Evolutionary conservation across 495 filamentous ascomycete genomes (phyloP).

Genomic region (Penicillium angulare): DNA sequence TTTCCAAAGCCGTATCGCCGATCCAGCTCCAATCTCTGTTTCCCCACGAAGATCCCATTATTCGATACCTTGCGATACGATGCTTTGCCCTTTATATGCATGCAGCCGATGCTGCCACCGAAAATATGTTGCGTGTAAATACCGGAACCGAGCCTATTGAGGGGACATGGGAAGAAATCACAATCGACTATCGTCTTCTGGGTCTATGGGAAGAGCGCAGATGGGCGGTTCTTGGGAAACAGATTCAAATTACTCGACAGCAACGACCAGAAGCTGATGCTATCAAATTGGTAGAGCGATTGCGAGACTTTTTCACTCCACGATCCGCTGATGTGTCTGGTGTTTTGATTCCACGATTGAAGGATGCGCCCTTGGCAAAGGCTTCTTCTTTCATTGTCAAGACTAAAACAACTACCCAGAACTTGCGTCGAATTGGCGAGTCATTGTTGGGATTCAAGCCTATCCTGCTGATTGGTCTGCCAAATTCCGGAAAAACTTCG

Average conservation of each 20-base stretch:
- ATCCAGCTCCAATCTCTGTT: constrained; percentile 67
- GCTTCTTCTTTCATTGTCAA: constrained; percentile 56
- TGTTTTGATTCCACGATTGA: constrained; percentile 65
- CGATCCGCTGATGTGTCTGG: constrained; percentile 56
- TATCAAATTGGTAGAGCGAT: constrained; percentile 32
- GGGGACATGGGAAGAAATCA: constrained; percentile 71
- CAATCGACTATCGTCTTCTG: constrained; percentile 82
- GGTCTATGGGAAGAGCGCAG: constrained; percentile 71
- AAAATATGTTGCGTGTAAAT: constrained; percentile 65
- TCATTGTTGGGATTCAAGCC: constrained; percentile 64
- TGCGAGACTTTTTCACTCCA: constrained; percentile 44
- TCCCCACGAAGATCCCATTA: constrained; percentile 53
- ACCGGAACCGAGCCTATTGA: constrained; percentile 58
- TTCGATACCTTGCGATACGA: constrained; percentile 79
- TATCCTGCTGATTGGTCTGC: constrained; percentile 75
- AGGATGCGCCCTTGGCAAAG: constrained; percentile 39
- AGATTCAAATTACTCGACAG: constrained; percentile 18
- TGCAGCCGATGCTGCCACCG: constrained; percentile 74
- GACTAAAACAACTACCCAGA: constrained; percentile 67
- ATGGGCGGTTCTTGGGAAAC: constrained; percentile 35
- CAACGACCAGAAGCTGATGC: constrained; percentile 20
- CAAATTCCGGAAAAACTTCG: constrained; percentile 88
- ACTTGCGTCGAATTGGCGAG: constrained; percentile 64
- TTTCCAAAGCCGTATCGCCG: constrained; percentile 59
- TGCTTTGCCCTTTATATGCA: constrained; percentile 75